These are phyloP conservation scores for Streptanthus diversifolius DNA, from an alignment of 345 rosid genomes.

Conservation along the genomic window DNA sequence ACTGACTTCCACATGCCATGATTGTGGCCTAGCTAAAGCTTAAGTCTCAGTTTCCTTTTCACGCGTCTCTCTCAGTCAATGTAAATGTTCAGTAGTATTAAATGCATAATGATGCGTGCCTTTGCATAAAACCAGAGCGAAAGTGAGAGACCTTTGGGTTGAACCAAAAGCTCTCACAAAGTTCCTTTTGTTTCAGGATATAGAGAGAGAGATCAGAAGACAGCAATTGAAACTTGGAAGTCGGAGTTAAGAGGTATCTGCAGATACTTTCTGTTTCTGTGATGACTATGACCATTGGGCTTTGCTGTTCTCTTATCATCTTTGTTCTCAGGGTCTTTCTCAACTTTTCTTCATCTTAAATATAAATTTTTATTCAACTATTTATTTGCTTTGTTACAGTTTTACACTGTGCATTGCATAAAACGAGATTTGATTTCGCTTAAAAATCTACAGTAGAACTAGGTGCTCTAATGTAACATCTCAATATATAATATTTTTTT, in stretches of 20 bases:
- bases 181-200: slow-evolving; percentile 31
- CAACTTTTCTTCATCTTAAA: slow-evolving; percentile 15
- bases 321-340: slow-evolving; percentile 13
- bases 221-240: slow-evolving; percentile 18
- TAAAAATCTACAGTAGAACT: background rate
- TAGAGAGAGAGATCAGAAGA: background rate
- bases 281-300: slow-evolving; percentile 29
- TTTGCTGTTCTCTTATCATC: slow-evolving; percentile 14
- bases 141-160: slow-evolving; percentile 21
- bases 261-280: slow-evolving; percentile 28
- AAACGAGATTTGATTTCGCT: background rate
- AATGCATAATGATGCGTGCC: slow-evolving; percentile 20
- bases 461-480: background rate
- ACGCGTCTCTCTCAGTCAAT: slow-evolving; percentile 19
- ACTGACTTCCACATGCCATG: slow-evolving; percentile 25
- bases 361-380: background rate
- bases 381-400: background rate
- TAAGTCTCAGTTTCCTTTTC: slow-evolving; percentile 20
- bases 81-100: slow-evolving; percentile 11
- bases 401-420: background rate
- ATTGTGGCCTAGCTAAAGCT: slow-evolving; percentile 19
- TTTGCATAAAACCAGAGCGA: slow-evolving; percentile 23
- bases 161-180: slow-evolving; percentile 15
- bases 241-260: slow-evolving; percentile 29
- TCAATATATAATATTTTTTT: background rate